Evolutionary conservation across 2,329 filamentous ascomycete species (phyloP).

Genomic region (Trichoderma sp.): DNA sequence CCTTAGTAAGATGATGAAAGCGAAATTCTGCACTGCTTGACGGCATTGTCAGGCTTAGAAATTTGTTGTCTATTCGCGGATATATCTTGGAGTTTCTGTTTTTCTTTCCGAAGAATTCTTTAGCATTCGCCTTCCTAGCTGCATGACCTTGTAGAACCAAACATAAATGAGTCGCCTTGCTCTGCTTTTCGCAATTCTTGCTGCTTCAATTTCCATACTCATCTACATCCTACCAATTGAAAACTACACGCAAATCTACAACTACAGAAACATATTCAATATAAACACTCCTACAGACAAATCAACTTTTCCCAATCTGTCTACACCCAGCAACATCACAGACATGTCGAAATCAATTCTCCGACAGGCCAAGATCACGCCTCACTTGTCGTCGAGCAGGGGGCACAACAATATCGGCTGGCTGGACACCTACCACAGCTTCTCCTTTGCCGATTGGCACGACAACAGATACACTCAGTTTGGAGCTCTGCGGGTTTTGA

Average conservation of each 20-base stretch:
- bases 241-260: conserved; percentile 27
- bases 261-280: conserved; percentile 30
- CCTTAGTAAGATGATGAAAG: conserved; percentile 7
- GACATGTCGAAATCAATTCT: conserved; percentile 63
- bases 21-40: background rate
- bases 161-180: conserved; percentile 46
- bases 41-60: conserved; percentile 22
- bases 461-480: conserved; percentile 68
- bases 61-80: conserved; percentile 5
- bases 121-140: background rate
- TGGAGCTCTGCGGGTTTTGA: conserved; percentile 79
- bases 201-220: conserved; percentile 42
- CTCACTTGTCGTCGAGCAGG: conserved; percentile 69
- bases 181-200: conserved; percentile 39
- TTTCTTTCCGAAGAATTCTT: conserved; percentile 2
- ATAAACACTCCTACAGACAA: conserved; percentile 25
- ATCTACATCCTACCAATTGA: conserved; percentile 36
- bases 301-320: conserved; percentile 25
- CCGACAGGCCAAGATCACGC: conserved; percentile 69
- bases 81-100: conserved; percentile 1
- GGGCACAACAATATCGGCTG: conserved; percentile 80
- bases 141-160: background rate
- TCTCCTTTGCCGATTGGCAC: conserved; percentile 75
- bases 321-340: conserved; percentile 43
- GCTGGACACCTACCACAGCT: conserved; percentile 85